phyloP scores from a whole-genome alignment of 306 rosid genomes.

The Datisca glomerata region DNA sequence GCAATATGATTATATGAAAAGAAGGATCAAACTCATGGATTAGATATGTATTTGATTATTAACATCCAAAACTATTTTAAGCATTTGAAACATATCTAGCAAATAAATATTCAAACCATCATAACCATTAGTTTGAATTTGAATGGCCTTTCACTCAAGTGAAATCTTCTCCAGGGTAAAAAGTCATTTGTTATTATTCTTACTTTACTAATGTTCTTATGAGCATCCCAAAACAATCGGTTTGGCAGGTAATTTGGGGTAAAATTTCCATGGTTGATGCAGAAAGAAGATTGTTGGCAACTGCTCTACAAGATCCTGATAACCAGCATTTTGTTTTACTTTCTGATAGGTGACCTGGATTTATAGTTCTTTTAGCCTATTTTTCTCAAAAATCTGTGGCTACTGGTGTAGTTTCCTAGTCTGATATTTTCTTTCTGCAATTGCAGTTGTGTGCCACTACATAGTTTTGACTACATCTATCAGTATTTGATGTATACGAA shows the following conservation, averaged over 20 bases:
- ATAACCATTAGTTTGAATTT: too few species aligned
- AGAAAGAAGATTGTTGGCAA: conserved; percentile 77
- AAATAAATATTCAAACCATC: too few species aligned
- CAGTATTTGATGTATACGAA: conserved; percentile 67
- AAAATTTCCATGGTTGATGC: conserved; percentile 99
- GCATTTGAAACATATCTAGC: too few species aligned
- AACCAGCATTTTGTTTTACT: conserved; percentile 92
- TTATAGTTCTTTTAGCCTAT: conserved; percentile 13
- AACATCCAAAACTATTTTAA: too few species aligned
- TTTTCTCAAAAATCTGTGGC: conserved; percentile 8
- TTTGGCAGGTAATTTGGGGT: conserved; percentile 87
- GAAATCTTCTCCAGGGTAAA: too few species aligned
- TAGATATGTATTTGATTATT: too few species aligned
- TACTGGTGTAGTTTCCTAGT: conserved; percentile 16
- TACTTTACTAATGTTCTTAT: too few species aligned
- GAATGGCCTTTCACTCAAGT: too few species aligned
- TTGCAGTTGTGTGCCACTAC: conserved; percentile 90
- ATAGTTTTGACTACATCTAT: conserved; percentile 72
- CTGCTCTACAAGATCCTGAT: conserved; percentile 82
- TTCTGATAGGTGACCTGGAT: conserved; percentile 68
- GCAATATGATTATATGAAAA: too few species aligned
- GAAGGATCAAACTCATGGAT: too few species aligned
- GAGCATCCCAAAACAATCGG: conserved; percentile 7
- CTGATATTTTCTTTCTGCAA: conserved; percentile 19
- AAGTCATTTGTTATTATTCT: too few species aligned